phyloP scores from a whole-genome alignment of 2,329 filamentous ascomycete species.

The Aureobasidium sp. region DNA sequence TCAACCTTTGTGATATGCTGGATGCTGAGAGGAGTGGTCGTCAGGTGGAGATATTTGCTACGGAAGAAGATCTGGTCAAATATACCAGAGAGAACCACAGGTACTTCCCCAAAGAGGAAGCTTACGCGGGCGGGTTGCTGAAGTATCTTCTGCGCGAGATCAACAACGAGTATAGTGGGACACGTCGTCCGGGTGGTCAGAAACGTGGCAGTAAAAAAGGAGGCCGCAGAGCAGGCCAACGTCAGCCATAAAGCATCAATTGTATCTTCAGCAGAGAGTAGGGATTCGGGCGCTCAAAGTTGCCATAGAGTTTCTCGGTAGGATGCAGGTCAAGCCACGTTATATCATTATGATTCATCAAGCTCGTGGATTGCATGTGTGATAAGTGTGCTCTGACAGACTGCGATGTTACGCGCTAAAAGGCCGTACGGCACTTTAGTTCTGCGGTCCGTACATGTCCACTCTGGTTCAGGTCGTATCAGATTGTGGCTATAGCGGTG shows the following conservation, averaged over 20 bases:
- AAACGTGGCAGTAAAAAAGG: neutral
- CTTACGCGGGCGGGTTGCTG: conserved; percentile 10
- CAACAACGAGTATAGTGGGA: conserved; percentile 5
- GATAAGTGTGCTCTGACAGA: neutral
- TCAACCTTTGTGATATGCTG: conserved; percentile 11
- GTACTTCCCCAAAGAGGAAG: conserved; percentile 15
- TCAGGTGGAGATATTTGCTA: conserved; percentile 9
- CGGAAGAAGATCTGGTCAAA: conserved; percentile 6
- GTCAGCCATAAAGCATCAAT: no score
- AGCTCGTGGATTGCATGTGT: neutral
- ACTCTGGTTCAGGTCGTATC: neutral
- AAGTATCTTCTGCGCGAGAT: conserved; percentile 14
- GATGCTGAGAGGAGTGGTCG: conserved; percentile 6
- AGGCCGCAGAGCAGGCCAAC: neutral
- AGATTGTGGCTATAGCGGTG: neutral
- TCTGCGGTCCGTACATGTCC: neutral
- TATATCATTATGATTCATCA: neutral
- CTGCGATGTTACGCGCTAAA: conserved; percentile 2
- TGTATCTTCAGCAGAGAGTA: neutral
- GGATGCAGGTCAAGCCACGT: neutral
- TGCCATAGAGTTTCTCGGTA: neutral
- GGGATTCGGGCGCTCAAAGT: neutral
- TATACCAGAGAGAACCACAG: conserved; percentile 6
- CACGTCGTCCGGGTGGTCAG: neutral
- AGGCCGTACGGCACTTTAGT: neutral